phyloP scores from a whole-genome alignment of 495 filamentous ascomycete species.

The Jackrogersella multiformis region DNA sequence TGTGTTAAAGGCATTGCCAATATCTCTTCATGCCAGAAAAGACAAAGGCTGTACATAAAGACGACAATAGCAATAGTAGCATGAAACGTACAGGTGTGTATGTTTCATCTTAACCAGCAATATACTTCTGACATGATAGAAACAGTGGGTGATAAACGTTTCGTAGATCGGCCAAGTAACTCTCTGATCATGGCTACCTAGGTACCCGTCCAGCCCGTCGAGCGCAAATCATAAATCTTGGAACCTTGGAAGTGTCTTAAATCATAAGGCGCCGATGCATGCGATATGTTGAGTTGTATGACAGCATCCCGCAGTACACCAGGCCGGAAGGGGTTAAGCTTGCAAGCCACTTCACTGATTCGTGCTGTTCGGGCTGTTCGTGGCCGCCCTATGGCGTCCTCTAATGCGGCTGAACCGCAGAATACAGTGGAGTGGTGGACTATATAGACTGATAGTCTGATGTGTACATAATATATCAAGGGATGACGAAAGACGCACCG shows the following conservation, averaged over 20 bases:
- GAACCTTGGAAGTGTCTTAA: slow-evolving; percentile 21
- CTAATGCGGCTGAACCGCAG: slow-evolving; percentile 34
- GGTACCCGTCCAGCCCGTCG: too few relatives aligned
- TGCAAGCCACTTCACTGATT: slow-evolving; percentile 15
- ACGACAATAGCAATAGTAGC: too few relatives aligned
- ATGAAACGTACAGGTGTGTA: not conserved
- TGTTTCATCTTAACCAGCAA: not conserved
- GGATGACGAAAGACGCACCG: slow-evolving; percentile 23
- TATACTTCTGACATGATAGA: slow-evolving; percentile 14
- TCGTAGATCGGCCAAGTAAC: slow-evolving; percentile 18
- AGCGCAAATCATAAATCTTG: too few relatives aligned
- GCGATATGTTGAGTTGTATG: slow-evolving; percentile 14
- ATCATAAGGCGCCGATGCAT: slow-evolving; percentile 17
- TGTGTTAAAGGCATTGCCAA: too few relatives aligned
- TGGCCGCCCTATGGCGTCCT: not conserved
- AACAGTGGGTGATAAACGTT: slow-evolving; percentile 6
- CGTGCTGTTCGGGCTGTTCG: too few relatives aligned
- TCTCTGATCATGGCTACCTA: slow-evolving; percentile 15
- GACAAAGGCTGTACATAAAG: too few relatives aligned
- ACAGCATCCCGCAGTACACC: slow-evolving; percentile 30
- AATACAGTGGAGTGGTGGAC: too few relatives aligned
- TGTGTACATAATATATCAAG: not conserved
- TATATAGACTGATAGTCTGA: too few relatives aligned
- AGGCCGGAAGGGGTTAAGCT: slow-evolving; percentile 21
- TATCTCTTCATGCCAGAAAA: too few relatives aligned